phyloP scores from a whole-genome alignment of 1,284 basidiomycete species.

The Apiotrichum sp. region DNA sequence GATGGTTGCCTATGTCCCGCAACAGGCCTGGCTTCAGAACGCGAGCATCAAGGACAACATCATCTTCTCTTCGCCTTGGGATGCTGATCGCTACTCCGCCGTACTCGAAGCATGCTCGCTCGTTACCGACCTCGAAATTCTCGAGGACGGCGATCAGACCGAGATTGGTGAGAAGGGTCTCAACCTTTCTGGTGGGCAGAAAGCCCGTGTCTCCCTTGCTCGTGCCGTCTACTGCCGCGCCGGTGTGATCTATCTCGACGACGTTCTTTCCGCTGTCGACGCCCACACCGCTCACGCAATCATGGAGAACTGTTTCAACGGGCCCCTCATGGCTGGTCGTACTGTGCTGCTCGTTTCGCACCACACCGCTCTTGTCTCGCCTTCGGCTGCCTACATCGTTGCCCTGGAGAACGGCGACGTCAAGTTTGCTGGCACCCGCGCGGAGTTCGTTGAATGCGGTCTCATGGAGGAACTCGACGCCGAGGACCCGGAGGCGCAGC shows the following conservation, averaged over 20 bases:
- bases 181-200: conserved; percentile 89
- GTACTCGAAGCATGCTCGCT: conserved; percentile 73
- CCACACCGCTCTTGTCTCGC: conserved; percentile 52
- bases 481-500: conserved; percentile 49
- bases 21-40: conserved; percentile 68
- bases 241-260: conserved; percentile 76
- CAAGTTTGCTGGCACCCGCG: conserved; percentile 62
- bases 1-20: conserved; percentile 82
- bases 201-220: conserved; percentile 80
- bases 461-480: conserved; percentile 63
- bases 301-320: conserved; percentile 72
- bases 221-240: conserved; percentile 91
- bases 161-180: conserved; percentile 54
- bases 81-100: conserved; percentile 67
- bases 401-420: conserved; percentile 79
- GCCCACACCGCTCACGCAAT: conserved; percentile 80
- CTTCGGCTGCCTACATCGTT: conserved; percentile 48
- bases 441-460: conserved; percentile 61
- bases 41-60: conserved; percentile 93
- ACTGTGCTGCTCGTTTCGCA: conserved; percentile 85
- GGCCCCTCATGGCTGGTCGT: conserved; percentile 69
- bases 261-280: conserved; percentile 59
- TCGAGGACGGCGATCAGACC: conserved; percentile 90
- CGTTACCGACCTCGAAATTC: conserved; percentile 72
- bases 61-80: conserved; percentile 75